These are phyloP conservation scores for Colletotrichum sublineola DNA, from an alignment of 2,329 filamentous ascomycete genomes.

Conservation along the genomic window DNA sequence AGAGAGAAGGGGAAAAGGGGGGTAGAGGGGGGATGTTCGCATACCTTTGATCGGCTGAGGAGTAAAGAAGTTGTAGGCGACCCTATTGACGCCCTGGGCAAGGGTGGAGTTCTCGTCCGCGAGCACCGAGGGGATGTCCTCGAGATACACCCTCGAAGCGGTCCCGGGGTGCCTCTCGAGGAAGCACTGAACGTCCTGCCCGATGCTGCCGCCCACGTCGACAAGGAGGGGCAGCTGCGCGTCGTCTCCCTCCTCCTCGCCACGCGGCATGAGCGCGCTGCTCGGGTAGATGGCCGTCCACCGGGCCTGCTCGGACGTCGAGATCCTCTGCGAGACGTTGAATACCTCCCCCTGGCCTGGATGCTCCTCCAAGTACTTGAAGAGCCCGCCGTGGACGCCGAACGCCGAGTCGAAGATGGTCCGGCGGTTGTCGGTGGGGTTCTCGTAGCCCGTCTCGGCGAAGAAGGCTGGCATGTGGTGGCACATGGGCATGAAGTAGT, in stretches of 20 bases:
- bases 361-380: not conserved
- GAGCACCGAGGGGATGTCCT: conserved; percentile 22
- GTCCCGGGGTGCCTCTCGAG: conserved; percentile 9
- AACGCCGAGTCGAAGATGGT: conserved; percentile 9
- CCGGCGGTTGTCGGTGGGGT: not conserved
- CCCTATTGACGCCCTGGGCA: not conserved
- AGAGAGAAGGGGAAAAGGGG: not conserved
- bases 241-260: not conserved
- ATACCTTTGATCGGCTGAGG: conserved; percentile 51
- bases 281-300: conserved; percentile 27
- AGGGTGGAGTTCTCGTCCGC: not conserved
- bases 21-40: not conserved
- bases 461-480: conserved; percentile 18
- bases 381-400: conserved; percentile 3
- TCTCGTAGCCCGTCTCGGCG: not conserved
- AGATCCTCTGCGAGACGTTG: conserved; percentile 15
- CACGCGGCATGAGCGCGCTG: not conserved
- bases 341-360: not conserved
- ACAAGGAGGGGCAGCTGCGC: conserved; percentile 19
- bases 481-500: not conserved
- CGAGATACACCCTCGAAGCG: conserved; percentile 22
- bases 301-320: not conserved
- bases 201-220: conserved; percentile 21
- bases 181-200: conserved; percentile 23
- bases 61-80: conserved; percentile 55